Evolutionary conservation across 164 flowering plant species (phyloP).

Genomic region (Kingdonia uniflora): DNA sequence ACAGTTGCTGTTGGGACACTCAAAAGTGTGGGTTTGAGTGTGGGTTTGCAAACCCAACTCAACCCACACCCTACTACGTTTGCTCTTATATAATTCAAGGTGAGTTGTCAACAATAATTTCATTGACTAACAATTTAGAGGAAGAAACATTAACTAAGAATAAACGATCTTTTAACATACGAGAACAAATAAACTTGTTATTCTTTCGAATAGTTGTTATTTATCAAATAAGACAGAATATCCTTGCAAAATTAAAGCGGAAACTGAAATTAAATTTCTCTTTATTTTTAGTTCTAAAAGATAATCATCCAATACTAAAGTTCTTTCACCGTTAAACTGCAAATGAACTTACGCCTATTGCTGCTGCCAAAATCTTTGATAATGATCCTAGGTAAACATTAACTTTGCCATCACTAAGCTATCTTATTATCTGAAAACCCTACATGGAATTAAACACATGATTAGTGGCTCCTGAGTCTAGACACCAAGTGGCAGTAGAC

Average conservation of each 20-base stretch:
- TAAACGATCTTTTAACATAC: neutral
- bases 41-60: too few species aligned
- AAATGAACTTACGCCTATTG: neutral
- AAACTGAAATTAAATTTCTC: neutral
- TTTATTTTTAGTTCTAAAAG: neutral
- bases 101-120: neutral
- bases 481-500: neutral
- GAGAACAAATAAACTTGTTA: neutral
- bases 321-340: neutral
- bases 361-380: neutral
- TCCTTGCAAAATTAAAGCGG: neutral
- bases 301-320: neutral
- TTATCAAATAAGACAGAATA: neutral
- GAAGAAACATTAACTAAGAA: too few species aligned
- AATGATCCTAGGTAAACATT: neutral
- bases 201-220: neutral
- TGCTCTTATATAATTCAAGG: neutral
- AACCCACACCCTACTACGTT: too few species aligned
- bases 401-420: neutral
- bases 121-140: neutral
- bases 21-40: too few species aligned
- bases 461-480: neutral
- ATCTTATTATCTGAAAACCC: neutral
- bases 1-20: too few species aligned
- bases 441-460: neutral